Evolutionary conservation across 345 rosid species (phyloP).

Genomic region (Linum lewisii): DNA sequence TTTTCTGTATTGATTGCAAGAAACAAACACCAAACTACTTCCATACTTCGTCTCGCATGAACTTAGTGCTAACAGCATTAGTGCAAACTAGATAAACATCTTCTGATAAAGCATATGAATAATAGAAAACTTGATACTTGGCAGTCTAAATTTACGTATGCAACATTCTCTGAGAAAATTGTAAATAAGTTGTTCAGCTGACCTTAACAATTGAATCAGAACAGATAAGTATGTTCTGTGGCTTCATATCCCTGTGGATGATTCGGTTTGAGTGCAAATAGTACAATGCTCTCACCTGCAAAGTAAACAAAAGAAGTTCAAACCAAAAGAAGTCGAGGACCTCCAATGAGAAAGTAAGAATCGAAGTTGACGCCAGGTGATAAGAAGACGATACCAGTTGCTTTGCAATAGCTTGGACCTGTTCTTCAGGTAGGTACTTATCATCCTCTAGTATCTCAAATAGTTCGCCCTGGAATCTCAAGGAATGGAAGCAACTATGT

Average conservation of each 20-base stretch:
- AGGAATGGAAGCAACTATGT: background rate
- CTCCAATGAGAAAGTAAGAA: background rate
- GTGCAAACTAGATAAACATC: background rate
- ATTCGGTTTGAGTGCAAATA: constrained; percentile 96
- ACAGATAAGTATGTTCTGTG: constrained; percentile 97
- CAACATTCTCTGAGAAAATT: background rate
- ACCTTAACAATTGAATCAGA: constrained; percentile 94
- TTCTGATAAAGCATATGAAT: background rate
- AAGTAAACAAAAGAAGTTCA: constrained; percentile 6
- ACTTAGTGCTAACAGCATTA: too few species aligned
- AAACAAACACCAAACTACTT: too few species aligned
- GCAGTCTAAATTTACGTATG: too few species aligned
- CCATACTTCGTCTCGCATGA: too few species aligned
- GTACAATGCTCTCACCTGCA: constrained; percentile 84
- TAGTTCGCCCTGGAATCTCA: constrained; percentile 65
- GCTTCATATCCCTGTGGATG: constrained; percentile 98
- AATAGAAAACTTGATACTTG: background rate
- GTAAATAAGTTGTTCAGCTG: background rate
- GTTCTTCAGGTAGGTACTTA: constrained; percentile 93
- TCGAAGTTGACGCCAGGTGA: background rate
- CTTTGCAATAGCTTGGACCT: constrained; percentile 96
- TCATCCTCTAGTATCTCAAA: constrained; percentile 98
- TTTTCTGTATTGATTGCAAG: too few species aligned
- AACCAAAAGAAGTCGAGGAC: background rate
- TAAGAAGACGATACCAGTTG: constrained; percentile 54